Evolutionary conservation across 352 stramenopile species (phyloP), one percentile per base, ranked within the genome.

Genomic region (Thraustochytrium striatum): DNA sequence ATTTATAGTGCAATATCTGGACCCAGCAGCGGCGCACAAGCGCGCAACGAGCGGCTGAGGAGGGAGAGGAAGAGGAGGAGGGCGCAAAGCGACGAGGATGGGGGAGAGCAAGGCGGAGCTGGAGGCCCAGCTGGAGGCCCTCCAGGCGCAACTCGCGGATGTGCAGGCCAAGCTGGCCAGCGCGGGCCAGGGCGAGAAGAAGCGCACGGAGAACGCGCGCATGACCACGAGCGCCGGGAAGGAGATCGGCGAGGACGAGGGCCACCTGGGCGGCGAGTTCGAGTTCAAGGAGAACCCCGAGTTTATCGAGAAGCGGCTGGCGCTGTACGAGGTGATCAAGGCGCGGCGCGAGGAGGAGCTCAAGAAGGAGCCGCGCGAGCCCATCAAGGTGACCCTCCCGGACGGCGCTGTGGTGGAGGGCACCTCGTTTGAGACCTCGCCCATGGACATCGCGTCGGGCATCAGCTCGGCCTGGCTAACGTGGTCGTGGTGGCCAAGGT

Each of bases 371-470:
- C 88, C 89, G 32, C 87, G 91, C 50, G 88, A 90, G 57, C 84
- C 89, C 61, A 99, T 99, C 83, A 90, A 86, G 50, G 92, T 99
- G 78, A 98, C 94, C 43, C 88, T 99, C 58, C 97, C 97, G 0
- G 96, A 99, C 85, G 96, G 96, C 47, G 94, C 86, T 32, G 83
- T 94, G 33, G 93, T 96, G 85, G 87, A 95, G 28, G 95, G 94
- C 41, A 70, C 91, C 9, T 91, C 91, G 21, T 98, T 89, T 87
- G 87, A 96, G 85, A 99, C 94, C 57, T 97, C 95, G 69, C 97
- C 97, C 8, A 91, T 98, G 83, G 94, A 98, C 85, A 93, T 99
- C 57, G 96, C 96, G 25, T 87, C 88, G 52, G 85, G 59, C 70
- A 98, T 99, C 84, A 97, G 90, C 69, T 97, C 85, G 93, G 94